Evolutionary conservation across 2,329 filamentous ascomycete genomes (phyloP), one percentile per base, ranked within the genome.

Genomic region (Paecilomyces sp.): DNA sequence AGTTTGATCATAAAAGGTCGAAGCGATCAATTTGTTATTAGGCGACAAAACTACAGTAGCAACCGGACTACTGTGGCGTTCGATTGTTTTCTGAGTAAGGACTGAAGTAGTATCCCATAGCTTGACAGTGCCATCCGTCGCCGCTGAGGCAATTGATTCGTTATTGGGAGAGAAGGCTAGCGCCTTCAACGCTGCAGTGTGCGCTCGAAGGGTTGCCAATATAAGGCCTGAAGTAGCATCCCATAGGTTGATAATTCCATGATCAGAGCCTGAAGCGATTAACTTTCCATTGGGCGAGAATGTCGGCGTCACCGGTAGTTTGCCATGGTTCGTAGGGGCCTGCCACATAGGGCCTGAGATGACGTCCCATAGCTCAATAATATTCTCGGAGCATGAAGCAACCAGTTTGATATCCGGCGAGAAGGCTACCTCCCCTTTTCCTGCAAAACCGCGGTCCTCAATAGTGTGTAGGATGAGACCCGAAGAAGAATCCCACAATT

Each of bases 171-270:
- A 51, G 31, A 33, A 33, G 12, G 31, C 31, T 33, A 33, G 8
- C 11, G 31, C n/a, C n/a, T n/a, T n/a, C n/a, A n/a, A n/a, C n/a
- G n/a, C n/a, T n/a, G n/a, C n/a, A n/a, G n/a, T n/a, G n/a, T n/a
- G n/a, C n/a, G n/a, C n/a, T n/a, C n/a, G n/a, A n/a, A n/a, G n/a
- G n/a, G 31, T 33, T 33, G 8, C 8, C 31, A 33, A 33, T 33
- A 33, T 24, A 18, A n/a, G 47, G 15, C 47, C 47, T 3, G 47
- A 18, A 51, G 47, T 47, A 57, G 34, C 56, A 60, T 69, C 63
- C 70, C 69, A 72, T 5, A 72, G 47, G 31, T 57, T 60, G n/a
- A 71, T 57, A 1, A 66, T 70, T 0, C 54, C 47, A 57, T 71
- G 68, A 28, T 58, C 15, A 5, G 70, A 71, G 47, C 54, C 65